Evolutionary conservation across 1,284 basidiomycete genomes (phyloP), one percentile per base, ranked within the genome.

Genomic region (Trichosporon asahii): DNA sequence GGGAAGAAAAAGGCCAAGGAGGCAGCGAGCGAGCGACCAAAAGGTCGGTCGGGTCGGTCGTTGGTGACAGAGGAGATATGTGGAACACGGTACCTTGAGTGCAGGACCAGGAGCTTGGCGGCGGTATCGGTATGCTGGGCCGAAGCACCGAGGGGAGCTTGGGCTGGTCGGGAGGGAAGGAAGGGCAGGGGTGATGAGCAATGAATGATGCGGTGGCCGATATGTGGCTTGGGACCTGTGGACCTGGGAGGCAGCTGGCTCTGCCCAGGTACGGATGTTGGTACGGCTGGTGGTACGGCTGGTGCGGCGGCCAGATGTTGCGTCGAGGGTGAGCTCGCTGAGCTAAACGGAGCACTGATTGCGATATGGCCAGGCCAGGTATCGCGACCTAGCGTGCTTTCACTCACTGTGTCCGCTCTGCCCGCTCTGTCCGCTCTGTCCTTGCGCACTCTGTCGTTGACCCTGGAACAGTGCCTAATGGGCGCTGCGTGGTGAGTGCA

Each of bases 401-500:
- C 18, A 6, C n/a, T 49, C 18, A 6, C 3, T 49, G 18, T 53
- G 49, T 23, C 18, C 18, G 44, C 44, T 46, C 18, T 2, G 21
- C 25, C 49, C 49, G 49, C 49, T 53, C 49, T 11, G 49, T 53
- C 49, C 49, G 21, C 49, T 53, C 23, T 12, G 21, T 53, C 9
- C 49, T 25, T 53, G n/a, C 23, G 49, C 49, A 23, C 21, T 25
- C 3, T 53, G 49, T 12, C n/a, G 21, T 4, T 23, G 49, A 21
- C 49, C 49, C 49, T 25, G 23, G 49, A 53, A 14, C 49, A 53
- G 49, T 53, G 49, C 49, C 44, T 53, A 53, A 53, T 53, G 49
- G 49, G 49, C 49, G 49, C 49, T 53, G 49, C 49, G 49, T 53
- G 49, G 49, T 53, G 49, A 53, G 49, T 25, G 49, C 49, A 53